Evolutionary conservation across 2,329 filamentous ascomycete genomes (phyloP).

Genomic region (Ophiostoma australiae): DNA sequence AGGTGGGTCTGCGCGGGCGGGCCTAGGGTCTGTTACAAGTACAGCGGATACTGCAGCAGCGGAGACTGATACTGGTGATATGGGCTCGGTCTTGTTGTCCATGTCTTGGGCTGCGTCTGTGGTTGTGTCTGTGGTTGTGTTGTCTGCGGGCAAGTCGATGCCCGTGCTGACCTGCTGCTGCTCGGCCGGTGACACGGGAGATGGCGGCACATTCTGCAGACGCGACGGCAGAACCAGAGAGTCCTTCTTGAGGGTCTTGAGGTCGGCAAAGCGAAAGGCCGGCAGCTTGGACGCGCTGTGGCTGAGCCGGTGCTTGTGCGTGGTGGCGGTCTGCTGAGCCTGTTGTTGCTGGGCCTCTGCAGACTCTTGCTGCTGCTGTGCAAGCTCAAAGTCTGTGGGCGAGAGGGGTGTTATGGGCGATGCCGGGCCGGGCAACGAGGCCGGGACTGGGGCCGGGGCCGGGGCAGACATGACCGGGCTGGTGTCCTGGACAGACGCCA

Average conservation of each 20-base stretch:
- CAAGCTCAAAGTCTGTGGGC: not conserved
- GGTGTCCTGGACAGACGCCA: not conserved
- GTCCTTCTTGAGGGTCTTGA: constrained; percentile 42
- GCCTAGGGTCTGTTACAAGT: constrained; percentile 17
- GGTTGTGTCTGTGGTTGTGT: not conserved
- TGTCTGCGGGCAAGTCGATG: not conserved
- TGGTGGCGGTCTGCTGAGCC: not conserved
- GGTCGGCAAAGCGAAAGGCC: constrained; percentile 51
- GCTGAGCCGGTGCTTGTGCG: constrained; percentile 43
- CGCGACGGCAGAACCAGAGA: constrained; percentile 35
- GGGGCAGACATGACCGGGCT: not conserved
- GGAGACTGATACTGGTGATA: constrained; percentile 3
- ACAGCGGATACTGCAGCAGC: constrained; percentile 14
- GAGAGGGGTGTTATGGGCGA: constrained; percentile 3
- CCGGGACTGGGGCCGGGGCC: not conserved
- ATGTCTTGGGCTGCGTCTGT: not conserved
- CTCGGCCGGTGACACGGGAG: constrained; percentile 37
- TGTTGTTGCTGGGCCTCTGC: not conserved
- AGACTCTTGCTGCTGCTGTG: not conserved
- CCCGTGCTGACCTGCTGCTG: not conserved
- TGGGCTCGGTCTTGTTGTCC: constrained; percentile 1
- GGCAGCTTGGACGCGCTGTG: constrained; percentile 54
- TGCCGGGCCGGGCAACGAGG: not conserved
- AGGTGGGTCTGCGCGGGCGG: constrained; percentile 15
- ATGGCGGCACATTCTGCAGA: constrained; percentile 38